Conservation (phyloP, 768 basidiomycete genomes). For the Clavulina sp. region DNA sequence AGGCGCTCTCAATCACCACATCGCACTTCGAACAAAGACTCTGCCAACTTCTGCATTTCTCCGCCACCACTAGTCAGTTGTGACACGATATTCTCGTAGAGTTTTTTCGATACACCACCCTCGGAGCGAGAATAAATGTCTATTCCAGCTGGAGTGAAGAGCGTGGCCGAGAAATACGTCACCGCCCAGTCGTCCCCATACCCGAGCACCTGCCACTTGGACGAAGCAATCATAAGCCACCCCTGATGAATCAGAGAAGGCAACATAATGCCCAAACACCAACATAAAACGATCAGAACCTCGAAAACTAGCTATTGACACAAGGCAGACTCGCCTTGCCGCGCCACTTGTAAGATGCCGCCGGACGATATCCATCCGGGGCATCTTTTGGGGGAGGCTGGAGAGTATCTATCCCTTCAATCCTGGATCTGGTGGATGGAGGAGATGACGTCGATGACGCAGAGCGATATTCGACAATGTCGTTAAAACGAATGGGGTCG, state of each 20-base stretch:
- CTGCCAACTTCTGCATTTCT: not conserved
- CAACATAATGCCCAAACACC: not conserved
- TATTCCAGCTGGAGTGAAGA: slow-evolving; percentile 29
- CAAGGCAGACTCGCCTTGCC: slow-evolving; percentile 14
- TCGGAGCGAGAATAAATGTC: slow-evolving; percentile 22
- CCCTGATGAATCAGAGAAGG: not conserved
- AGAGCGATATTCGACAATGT: not conserved
- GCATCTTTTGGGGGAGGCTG: not conserved
- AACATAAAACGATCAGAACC: slow-evolving; percentile 23
- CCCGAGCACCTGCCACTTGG: slow-evolving; percentile 22
- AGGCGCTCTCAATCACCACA: not conserved
- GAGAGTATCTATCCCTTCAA: not conserved
- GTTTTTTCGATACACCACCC: not conserved
- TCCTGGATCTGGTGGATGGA: not conserved
- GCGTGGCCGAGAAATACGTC: slow-evolving; percentile 26
- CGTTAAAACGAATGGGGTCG: not conserved
- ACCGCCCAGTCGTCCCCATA: slow-evolving; percentile 17
- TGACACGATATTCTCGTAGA: not conserved
- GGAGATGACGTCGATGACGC: not conserved
- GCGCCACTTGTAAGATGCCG: slow-evolving; percentile 22
- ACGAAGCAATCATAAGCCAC: not conserved
- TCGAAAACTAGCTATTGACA: slow-evolving; percentile 21
- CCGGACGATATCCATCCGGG: not conserved
- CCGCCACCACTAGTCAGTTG: not conserved
- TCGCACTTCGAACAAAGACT: not conserved